phyloP scores from a whole-genome alignment of 768 basidiomycete species.

The Leccinum imitatum region DNA sequence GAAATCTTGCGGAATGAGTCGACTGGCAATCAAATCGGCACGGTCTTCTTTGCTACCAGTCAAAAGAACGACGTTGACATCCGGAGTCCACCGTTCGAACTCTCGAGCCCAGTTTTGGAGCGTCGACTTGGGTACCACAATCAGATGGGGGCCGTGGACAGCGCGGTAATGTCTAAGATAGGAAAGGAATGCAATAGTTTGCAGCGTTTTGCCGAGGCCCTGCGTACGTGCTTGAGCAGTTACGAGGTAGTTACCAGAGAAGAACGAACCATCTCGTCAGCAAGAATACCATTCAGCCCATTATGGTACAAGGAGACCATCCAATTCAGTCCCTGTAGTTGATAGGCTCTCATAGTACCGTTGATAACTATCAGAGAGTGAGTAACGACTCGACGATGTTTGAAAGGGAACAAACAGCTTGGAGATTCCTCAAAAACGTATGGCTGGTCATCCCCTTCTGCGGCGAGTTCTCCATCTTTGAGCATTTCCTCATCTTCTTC shows the following conservation, averaged over 20 bases:
- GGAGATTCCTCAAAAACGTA: conserved; percentile 95
- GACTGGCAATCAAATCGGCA: conserved; percentile 71
- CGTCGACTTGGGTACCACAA: conserved; percentile 98
- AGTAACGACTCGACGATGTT: not conserved
- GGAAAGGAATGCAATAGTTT: conserved; percentile 95
- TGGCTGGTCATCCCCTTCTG: conserved; percentile 83
- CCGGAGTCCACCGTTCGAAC: conserved; percentile 88
- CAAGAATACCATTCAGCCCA: conserved; percentile 94
- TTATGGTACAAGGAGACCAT: conserved; percentile 96
- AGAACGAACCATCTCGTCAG: conserved; percentile 84
- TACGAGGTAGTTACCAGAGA: not conserved
- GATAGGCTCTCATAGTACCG: conserved; percentile 90
- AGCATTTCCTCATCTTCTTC: conserved; percentile 97
- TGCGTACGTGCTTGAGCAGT: conserved; percentile 30
- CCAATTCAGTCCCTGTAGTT: conserved; percentile 96
- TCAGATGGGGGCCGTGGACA: conserved; percentile 81
- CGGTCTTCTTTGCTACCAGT: conserved; percentile 92
- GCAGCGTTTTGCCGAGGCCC: conserved; percentile 98
- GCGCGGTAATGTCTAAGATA: conserved; percentile 86
- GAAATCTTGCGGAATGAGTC: conserved; percentile 84
- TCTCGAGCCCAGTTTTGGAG: conserved; percentile 97
- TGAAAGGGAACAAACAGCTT: conserved; percentile 54
- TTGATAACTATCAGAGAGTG: conserved; percentile 62
- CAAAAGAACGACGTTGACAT: conserved; percentile 77
- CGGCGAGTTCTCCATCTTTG: conserved; percentile 78